Evolutionary conservation across 345 rosid species (phyloP).

Genomic region (Rhizophora apiculata): DNA sequence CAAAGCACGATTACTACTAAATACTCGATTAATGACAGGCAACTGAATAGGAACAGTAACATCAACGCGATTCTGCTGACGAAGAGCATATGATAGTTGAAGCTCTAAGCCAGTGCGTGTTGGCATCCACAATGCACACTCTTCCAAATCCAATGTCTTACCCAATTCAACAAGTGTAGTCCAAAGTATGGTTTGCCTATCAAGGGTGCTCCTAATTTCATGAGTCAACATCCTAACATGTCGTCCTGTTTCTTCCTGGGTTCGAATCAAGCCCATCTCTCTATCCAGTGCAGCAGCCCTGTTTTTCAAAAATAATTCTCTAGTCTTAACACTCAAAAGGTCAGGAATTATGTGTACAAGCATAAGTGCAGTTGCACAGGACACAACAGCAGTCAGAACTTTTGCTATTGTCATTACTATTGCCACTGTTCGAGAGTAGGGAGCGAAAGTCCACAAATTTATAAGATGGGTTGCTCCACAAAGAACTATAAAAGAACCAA

Average conservation of each 20-base stretch:
- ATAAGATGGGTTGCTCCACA: slow-evolving; percentile 98
- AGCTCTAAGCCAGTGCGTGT: slow-evolving; percentile 94
- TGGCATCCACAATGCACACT: slow-evolving; percentile 99
- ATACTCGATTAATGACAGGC: slow-evolving; percentile 90
- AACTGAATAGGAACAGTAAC: slow-evolving; percentile 94
- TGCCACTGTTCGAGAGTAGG: slow-evolving; percentile 76
- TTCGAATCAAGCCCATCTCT: slow-evolving; percentile 95
- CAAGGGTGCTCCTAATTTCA: slow-evolving; percentile 90
- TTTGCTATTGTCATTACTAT: slow-evolving; percentile 80
- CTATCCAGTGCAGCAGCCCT: slow-evolving; percentile 96
- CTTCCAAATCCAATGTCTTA: slow-evolving; percentile 82
- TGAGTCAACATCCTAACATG: slow-evolving; percentile 98
- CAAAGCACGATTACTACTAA: slow-evolving; percentile 61
- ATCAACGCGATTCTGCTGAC: slow-evolving; percentile 88
- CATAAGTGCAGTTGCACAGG: slow-evolving; percentile 94
- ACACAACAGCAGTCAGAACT: slow-evolving; percentile 75
- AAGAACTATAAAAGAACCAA: slow-evolving; percentile 95
- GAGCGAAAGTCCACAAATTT: slow-evolving; percentile 76
- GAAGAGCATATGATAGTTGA: slow-evolving; percentile 87
- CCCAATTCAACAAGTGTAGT: slow-evolving; percentile 96
- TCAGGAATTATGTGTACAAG: slow-evolving; percentile 98
- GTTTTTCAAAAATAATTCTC: slow-evolving; percentile 83
- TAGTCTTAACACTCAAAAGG: slow-evolving; percentile 80
- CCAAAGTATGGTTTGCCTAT: slow-evolving; percentile 81
- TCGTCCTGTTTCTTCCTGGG: slow-evolving; percentile 94